Percentiles rank a stretch among this genome's conserved stretches.
Conservation (phyloP, 2,329 filamentous ascomycete species). For the Aspergillus pseudonomiae region DNA sequence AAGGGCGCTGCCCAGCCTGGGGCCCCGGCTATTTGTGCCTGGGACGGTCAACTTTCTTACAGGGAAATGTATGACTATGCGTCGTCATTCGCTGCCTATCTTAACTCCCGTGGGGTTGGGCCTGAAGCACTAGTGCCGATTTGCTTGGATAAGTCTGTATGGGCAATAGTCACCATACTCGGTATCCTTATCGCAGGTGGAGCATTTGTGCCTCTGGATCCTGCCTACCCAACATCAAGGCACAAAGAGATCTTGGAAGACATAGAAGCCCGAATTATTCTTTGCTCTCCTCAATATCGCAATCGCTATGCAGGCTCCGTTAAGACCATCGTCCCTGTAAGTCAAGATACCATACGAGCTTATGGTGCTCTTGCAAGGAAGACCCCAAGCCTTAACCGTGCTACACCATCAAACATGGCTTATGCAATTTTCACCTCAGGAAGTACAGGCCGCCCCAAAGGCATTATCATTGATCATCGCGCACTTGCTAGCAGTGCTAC, state of each 20-base stretch:
- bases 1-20: conserved; percentile 28
- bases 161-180: conserved; percentile 37
- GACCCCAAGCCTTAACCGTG: conserved; percentile 2
- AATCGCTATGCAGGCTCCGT: conserved; percentile 33
- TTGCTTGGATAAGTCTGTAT: conserved; percentile 39
- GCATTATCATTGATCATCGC: conserved; percentile 40
- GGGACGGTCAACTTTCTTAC: conserved; percentile 41
- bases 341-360: conserved; percentile 34
- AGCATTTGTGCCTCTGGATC: conserved; percentile 39
- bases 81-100: conserved; percentile 34
- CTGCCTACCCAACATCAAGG: conserved; percentile 36
- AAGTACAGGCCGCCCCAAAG: conserved; percentile 42
- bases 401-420: conserved; percentile 32
- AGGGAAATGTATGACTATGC: conserved; percentile 33
- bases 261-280: conserved; percentile 34
- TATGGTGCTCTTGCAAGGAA: conserved; percentile 24
- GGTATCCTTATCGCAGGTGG: conserved; percentile 39
- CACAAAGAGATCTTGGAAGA: conserved; percentile 38
- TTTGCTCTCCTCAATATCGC: conserved; percentile 37
- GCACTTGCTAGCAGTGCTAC: conserved; percentile 37
- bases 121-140: conserved; percentile 37
- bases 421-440: conserved; percentile 44
- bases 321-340: conserved; percentile 36
- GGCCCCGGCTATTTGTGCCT: conserved; percentile 37
- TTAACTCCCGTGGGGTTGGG: conserved; percentile 35